Evolutionary conservation across 1,139 yeast species (phyloP), one percentile per base, ranked within the genome.

Genomic region (Protomyces macrosporus): DNA sequence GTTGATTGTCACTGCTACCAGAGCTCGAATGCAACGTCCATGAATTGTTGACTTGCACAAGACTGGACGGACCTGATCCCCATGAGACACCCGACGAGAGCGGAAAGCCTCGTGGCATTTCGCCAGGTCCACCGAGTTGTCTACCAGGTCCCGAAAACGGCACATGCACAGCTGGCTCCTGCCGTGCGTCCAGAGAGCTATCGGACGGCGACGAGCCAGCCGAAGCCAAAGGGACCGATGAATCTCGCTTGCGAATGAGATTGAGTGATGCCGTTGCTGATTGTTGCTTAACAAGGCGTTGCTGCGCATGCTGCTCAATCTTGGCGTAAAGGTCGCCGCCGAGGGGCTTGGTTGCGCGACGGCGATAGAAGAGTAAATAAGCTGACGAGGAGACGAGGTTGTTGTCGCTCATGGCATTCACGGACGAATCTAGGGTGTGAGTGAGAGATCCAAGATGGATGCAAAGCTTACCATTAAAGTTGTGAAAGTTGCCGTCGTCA

Each of bases 301-400:
- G 54, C 52, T 55, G 40, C n/a, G 45, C 40, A 30, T 45, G 53
- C 30, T 45, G 30, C 33, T 36, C 40, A 6, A 54, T 32, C 54
- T 33, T 53, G n/a, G 7, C 12, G 23, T 48, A 45, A 37, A 54
- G 33, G 12, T 45, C 48, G 9, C 53, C 54, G 6, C 58, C 58
- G 3, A 53, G 54, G 12, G 63, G 53, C 14, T 33, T 16, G 3
- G 36, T 6, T 14, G 65, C 40, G 16, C 91, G 79, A 65, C 84
- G 84, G 65, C 95, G 81, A 75, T 93, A 93, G 71, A 93, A 93
- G 63, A 93, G 76, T 68, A 93, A 77, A 73, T 93, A 93, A 0
- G 98, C 98, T 2, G 96, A 90, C 2, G 90, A 86, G 1, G 86
- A 80, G n/a, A 91, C 78, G 9, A 76, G 68, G 53, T 84, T 82